phyloP scores from a whole-genome alignment of 140 eudicot genomes.

The Bidens hawaiensis region DNA sequence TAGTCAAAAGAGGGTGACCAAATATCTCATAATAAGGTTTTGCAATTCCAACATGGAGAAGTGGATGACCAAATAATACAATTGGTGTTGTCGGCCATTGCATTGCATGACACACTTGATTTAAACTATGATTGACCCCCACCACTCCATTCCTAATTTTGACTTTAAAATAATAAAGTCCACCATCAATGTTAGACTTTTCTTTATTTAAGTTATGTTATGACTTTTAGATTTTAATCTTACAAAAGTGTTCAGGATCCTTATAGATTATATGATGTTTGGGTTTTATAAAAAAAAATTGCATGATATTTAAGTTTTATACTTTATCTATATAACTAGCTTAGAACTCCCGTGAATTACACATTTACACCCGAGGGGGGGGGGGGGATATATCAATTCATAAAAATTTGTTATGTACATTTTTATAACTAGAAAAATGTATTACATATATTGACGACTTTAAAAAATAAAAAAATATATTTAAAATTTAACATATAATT shows the following conservation, averaged over 20 bases:
- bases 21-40: slow-evolving; percentile 13
- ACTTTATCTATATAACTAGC: too few species aligned
- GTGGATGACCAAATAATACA: slow-evolving; percentile 35
- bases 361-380: too few species aligned
- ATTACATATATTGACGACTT: too few species aligned
- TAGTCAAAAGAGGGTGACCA: slow-evolving; percentile 30
- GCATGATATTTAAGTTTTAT: too few species aligned
- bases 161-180: slow-evolving; percentile 27
- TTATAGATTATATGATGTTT: not conserved
- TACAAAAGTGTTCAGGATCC: not conserved
- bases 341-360: too few species aligned
- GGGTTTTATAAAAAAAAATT: too few species aligned
- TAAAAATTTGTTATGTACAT: too few species aligned
- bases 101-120: slow-evolving; percentile 27
- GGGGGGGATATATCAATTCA: too few species aligned
- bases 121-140: slow-evolving; percentile 28
- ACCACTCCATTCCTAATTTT: slow-evolving; percentile 25
- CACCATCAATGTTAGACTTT: slow-evolving; percentile 14
- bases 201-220: too few species aligned
- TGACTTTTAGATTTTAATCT: not conserved
- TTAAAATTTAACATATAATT: too few species aligned
- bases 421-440: too few species aligned
- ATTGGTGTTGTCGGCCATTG: slow-evolving; percentile 34
- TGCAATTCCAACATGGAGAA: slow-evolving; percentile 30
- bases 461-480: too few species aligned